Conservation (phyloP, 192 early-diverging fungal genomes). For the Powellomyces hirtus region DNA sequence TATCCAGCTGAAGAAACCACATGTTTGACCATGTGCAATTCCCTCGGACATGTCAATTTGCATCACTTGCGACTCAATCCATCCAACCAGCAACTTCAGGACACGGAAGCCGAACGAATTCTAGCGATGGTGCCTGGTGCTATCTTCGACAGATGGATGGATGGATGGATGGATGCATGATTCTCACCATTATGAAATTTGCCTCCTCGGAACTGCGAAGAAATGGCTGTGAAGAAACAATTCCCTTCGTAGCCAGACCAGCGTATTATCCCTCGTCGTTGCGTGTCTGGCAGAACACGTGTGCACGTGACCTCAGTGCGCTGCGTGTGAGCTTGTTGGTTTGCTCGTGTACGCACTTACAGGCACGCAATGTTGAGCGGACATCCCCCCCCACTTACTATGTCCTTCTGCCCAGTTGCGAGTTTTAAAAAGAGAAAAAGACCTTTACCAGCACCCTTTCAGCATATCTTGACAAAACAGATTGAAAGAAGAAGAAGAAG, state of each 20-base stretch:
- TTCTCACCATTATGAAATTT: neutral
- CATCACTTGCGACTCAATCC: conserved; percentile 28
- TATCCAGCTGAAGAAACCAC: neutral
- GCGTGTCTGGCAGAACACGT: too few relatives aligned
- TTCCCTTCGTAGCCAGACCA: too few relatives aligned
- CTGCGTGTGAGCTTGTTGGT: too few relatives aligned
- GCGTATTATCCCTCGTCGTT: too few relatives aligned
- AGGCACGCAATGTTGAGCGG: too few relatives aligned
- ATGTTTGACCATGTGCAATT: neutral
- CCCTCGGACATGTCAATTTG: neutral
- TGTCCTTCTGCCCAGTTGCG: too few relatives aligned
- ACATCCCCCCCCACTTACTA: too few relatives aligned
- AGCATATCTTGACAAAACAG: conserved; percentile 5
- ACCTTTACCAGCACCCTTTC: neutral
- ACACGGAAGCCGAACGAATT: conserved; percentile 20
- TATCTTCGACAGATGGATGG: conserved; percentile 6
- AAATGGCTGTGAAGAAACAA: too few relatives aligned
- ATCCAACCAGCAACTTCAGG: conserved; percentile 7
- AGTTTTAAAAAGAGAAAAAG: neutral
- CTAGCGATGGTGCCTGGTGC: conserved; percentile 11
- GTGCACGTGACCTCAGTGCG: too few relatives aligned
- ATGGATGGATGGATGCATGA: conserved; percentile 21
- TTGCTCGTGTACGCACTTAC: too few relatives aligned
- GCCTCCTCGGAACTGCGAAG: too few relatives aligned
- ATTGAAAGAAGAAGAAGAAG: conserved; percentile 12